Evolutionary conservation across 768 basidiomycete genomes (phyloP).

Genomic region (Omphalotus guepiniiformis): DNA sequence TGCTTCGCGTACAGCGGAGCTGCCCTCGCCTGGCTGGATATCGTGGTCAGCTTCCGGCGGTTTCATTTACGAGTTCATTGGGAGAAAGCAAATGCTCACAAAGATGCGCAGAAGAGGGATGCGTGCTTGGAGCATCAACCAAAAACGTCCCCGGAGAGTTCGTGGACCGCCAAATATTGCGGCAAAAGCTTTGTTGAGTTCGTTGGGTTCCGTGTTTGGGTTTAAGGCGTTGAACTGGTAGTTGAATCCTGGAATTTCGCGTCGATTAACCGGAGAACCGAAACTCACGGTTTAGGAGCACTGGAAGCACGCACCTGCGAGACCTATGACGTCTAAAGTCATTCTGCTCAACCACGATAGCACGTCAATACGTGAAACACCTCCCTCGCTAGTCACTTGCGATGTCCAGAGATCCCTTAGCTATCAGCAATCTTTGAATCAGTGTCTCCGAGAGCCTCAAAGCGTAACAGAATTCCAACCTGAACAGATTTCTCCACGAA

Average conservation of each 20-base stretch:
- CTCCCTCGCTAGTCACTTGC: slow-evolving; percentile 17
- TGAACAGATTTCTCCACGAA: slow-evolving; percentile 32
- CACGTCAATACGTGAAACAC: slow-evolving; percentile 22
- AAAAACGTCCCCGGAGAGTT: slow-evolving; percentile 26
- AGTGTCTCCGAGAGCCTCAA: neutral
- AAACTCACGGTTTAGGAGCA: neutral
- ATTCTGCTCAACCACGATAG: slow-evolving; percentile 28
- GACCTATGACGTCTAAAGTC: slow-evolving; percentile 40
- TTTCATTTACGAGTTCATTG: no score
- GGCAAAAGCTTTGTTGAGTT: slow-evolving; percentile 50
- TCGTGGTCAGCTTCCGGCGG: no score
- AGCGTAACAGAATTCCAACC: slow-evolving; percentile 15
- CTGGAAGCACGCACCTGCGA: slow-evolving; percentile 26
- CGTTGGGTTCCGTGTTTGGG: slow-evolving; percentile 32
- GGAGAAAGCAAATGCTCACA: slow-evolving; percentile 27
- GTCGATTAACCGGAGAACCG: neutral
- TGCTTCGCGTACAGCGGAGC: slow-evolving; percentile 25
- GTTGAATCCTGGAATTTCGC: slow-evolving; percentile 30
- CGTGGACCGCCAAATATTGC: slow-evolving; percentile 35
- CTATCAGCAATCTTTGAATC: slow-evolving; percentile 10
- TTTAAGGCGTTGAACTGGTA: slow-evolving; percentile 31
- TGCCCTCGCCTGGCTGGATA: slow-evolving; percentile 31
- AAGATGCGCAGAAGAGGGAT: slow-evolving; percentile 35
- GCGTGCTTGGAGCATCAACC: slow-evolving; percentile 28
- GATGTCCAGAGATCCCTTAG: slow-evolving; percentile 30